Evolutionary conservation across 176 grass and related monocot genomes (phyloP).

Genomic region (Eragrostis nindensis): DNA sequence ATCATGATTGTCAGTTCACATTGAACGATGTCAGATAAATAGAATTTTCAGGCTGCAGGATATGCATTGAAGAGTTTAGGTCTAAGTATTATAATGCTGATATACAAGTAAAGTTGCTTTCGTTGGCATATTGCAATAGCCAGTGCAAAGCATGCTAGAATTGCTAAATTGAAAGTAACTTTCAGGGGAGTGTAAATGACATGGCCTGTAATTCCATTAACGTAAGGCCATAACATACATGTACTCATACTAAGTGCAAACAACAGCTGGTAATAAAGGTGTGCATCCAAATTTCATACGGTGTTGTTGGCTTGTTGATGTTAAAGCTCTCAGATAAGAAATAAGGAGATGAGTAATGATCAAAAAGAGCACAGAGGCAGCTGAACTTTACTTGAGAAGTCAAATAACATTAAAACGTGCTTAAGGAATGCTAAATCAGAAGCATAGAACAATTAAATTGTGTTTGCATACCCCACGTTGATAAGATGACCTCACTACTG

Average conservation of each 20-base stretch:
- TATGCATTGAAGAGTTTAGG: neutral
- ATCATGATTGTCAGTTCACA: constrained; percentile 28
- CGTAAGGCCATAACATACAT: neutral
- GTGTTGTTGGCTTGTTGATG: neutral
- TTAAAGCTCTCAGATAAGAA: neutral
- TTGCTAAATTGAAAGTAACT: constrained; percentile 5
- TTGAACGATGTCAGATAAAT: neutral
- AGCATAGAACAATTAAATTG: constrained; percentile 11
- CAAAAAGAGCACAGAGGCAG: neutral
- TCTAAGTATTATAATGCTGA: neutral
- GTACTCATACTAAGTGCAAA: neutral
- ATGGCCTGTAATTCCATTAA: neutral
- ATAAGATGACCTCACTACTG: constrained; percentile 63
- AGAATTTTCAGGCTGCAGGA: constrained; percentile 18
- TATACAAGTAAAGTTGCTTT: constrained; percentile 15
- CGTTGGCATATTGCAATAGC: neutral
- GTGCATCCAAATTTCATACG: neutral
- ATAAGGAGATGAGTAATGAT: neutral
- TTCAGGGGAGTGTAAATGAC: neutral
- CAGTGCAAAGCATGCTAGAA: neutral
- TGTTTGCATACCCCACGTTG: constrained; percentile 60
- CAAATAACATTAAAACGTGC: constrained; percentile 14
- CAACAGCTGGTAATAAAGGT: neutral
- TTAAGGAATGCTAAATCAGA: neutral
- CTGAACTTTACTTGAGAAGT: constrained; percentile 1